Evolutionary conservation across 2,329 filamentous ascomycete species (phyloP).

Genomic region (Hansfordia pulvinata): DNA sequence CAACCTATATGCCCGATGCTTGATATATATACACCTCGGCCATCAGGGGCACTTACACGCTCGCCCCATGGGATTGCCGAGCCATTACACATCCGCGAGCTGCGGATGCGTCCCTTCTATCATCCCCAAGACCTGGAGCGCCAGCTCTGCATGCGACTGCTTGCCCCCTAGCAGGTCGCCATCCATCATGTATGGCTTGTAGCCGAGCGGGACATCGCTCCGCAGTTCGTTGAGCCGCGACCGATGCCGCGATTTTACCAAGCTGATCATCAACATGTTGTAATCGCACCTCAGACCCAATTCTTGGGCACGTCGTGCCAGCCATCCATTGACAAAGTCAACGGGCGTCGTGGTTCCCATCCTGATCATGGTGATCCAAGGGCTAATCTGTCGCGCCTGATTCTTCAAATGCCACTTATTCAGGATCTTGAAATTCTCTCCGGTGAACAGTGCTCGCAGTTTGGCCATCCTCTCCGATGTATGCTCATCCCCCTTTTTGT

Average conservation of each 20-base stretch:
- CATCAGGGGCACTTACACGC: too few species aligned
- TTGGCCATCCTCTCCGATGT: too few species aligned
- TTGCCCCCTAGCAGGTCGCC: conserved; percentile 10
- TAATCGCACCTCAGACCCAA: conserved; percentile 58
- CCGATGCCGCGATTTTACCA: conserved; percentile 57
- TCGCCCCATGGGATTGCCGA: too few species aligned
- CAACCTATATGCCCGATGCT: too few species aligned
- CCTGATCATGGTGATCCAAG: conserved; percentile 54
- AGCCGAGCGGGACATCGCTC: conserved; percentile 8
- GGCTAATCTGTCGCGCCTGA: conserved; percentile 45
- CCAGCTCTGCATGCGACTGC: too few species aligned
- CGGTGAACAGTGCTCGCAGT: conserved; percentile 37
- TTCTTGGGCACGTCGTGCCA: conserved; percentile 58
- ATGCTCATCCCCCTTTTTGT: conserved; percentile 43
- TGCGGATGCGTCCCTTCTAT: too few species aligned
- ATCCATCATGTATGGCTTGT: conserved; percentile 13
- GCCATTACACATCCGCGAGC: too few species aligned
- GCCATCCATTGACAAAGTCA: conserved; percentile 79
- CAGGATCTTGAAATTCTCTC: too few species aligned
- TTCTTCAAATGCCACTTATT: too few species aligned
- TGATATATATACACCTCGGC: too few species aligned
- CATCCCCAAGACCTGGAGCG: too few species aligned
- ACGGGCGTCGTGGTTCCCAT: conserved; percentile 57
- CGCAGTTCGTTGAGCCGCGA: conserved; percentile 18
- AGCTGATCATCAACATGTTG: conserved; percentile 58